Conservation (phyloP, 176 grass and related monocot genomes). For the Eragrostis nindensis region DNA sequence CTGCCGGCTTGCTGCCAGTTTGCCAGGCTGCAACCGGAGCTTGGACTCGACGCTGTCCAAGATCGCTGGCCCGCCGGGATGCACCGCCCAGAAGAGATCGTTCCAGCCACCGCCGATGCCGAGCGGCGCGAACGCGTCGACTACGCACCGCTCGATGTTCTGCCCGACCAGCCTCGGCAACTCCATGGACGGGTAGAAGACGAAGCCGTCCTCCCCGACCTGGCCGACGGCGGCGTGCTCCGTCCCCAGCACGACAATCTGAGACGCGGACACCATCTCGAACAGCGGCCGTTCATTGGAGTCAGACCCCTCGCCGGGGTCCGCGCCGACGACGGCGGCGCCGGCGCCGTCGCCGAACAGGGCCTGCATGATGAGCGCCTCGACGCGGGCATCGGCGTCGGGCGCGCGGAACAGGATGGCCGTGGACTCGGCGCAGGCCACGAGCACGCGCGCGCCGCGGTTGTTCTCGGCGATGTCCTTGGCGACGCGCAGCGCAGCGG, state of each 20-base stretch:
- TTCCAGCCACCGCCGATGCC: slow-evolving; percentile 37
- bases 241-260: slow-evolving; percentile 36
- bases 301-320: neutral
- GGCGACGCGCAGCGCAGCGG: slow-evolving; percentile 45
- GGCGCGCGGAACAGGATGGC: slow-evolving; percentile 24
- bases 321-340: slow-evolving; percentile 51
- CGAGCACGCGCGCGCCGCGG: slow-evolving; percentile 47
- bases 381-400: neutral
- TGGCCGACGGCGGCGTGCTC: slow-evolving; percentile 2
- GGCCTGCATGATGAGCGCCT: slow-evolving; percentile 28
- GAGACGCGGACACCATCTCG: slow-evolving; percentile 39
- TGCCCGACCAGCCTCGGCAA: slow-evolving; percentile 43
- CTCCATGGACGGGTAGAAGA: slow-evolving; percentile 13
- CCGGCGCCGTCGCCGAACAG: slow-evolving; percentile 57
- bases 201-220: neutral
- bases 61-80: slow-evolving; percentile 38
- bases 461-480: slow-evolving; percentile 69
- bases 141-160: slow-evolving; percentile 52
- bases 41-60: slow-evolving; percentile 41
- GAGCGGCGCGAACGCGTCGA: slow-evolving; percentile 38
- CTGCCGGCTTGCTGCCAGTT: slow-evolving; percentile 35
- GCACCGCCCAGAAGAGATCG: slow-evolving; percentile 50
- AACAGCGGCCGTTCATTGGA: slow-evolving; percentile 36
- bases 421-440: slow-evolving; percentile 36
- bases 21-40: slow-evolving; percentile 46